Conservation (phyloP, 2,329 filamentous ascomycete genomes). For the Phaeoacremonium minimum region DNA sequence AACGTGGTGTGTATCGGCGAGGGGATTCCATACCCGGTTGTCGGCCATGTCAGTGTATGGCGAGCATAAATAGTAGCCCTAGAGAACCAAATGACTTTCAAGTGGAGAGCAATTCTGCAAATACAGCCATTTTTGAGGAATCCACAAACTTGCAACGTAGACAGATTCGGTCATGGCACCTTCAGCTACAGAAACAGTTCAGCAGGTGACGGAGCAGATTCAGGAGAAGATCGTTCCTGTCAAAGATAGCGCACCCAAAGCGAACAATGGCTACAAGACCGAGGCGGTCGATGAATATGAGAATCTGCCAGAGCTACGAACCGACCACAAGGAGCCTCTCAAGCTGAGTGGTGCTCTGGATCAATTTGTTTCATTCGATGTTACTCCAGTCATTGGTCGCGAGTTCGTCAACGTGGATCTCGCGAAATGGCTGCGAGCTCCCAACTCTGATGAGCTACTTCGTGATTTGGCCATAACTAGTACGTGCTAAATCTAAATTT, state of each 20-base stretch:
- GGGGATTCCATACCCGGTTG: no score
- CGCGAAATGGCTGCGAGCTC: slow-evolving; percentile 46
- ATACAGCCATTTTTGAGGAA: no score
- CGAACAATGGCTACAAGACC: not conserved
- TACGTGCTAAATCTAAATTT: no score
- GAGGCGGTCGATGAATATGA: not conserved
- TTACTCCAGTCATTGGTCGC: slow-evolving; percentile 8
- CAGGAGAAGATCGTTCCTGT: not conserved
- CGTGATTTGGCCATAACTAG: slow-evolving; percentile 58
- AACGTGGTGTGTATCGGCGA: no score
- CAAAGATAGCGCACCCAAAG: not conserved
- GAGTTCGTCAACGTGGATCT: slow-evolving; percentile 33
- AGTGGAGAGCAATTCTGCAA: no score
- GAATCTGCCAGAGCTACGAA: slow-evolving; percentile 1
- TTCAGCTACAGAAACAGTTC: not conserved
- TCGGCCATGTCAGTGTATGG: no score
- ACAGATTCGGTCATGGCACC: not conserved
- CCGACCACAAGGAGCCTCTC: slow-evolving; percentile 3
- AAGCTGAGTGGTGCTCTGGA: slow-evolving; percentile 5
- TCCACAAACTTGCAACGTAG: no score
- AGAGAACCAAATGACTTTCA: no score
- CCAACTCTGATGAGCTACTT: slow-evolving; percentile 50
- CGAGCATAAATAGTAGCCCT: no score
- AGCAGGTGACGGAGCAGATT: not conserved
- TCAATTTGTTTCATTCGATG: slow-evolving; percentile 6